Conservation (phyloP, 768 basidiomycete species). For the Lactarius sanguifluus region DNA sequence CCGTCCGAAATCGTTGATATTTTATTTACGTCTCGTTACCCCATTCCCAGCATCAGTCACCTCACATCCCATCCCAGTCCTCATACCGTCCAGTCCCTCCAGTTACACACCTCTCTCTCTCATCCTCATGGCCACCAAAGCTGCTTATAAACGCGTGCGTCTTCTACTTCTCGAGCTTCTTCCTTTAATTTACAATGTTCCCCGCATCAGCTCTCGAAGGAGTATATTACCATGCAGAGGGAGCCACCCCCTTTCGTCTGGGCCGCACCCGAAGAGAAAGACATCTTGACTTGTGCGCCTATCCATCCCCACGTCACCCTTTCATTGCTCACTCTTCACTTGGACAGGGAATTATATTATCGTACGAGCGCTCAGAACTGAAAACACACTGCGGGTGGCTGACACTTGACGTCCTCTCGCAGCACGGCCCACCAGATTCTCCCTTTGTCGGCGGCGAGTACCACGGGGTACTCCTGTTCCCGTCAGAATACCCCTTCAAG, state of each 20-base stretch:
- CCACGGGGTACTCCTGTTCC: slow-evolving; percentile 89
- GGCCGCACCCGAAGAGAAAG: slow-evolving; percentile 96
- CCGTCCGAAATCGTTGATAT: slow-evolving; percentile 4
- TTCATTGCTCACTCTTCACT: slow-evolving; percentile 5
- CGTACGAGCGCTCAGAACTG: slow-evolving; percentile 45
- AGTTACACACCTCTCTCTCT: slow-evolving; percentile 1
- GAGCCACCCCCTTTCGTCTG: slow-evolving; percentile 95
- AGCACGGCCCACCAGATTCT: slow-evolving; percentile 94
- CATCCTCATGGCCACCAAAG: slow-evolving; percentile 73
- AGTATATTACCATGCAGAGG: slow-evolving; percentile 89
- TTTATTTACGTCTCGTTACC: slow-evolving; percentile 2
- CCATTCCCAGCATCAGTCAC: background rate
- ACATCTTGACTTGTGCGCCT: slow-evolving; percentile 87
- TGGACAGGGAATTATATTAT: slow-evolving; percentile 90
- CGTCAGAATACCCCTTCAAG: slow-evolving; percentile 94
- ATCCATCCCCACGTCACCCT: background rate
- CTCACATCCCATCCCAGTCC: background rate
- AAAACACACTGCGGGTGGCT: slow-evolving; percentile 1
- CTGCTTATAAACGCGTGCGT: slow-evolving; percentile 77
- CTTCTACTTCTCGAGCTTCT: slow-evolving; percentile 26
- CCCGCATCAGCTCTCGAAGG: slow-evolving; percentile 68
- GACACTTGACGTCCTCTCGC: slow-evolving; percentile 25
- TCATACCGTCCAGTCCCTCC: background rate
- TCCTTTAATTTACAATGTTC: background rate
- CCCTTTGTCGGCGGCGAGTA: slow-evolving; percentile 92